Evolutionary conservation across 768 basidiomycete genomes (phyloP).

Genomic region (Russula olivacea): DNA sequence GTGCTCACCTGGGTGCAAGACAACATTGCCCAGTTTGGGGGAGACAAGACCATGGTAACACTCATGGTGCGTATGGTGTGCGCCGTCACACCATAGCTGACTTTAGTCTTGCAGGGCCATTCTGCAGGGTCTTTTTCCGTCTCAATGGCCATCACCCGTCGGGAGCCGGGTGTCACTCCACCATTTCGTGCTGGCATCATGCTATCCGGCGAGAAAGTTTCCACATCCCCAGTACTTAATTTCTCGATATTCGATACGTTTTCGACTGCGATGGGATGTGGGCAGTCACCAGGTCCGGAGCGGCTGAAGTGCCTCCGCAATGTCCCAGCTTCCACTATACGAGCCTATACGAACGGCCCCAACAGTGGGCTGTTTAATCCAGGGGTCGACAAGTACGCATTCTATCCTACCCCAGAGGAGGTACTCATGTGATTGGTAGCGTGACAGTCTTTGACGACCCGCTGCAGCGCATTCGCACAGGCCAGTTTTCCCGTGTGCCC

Average conservation of each 20-base stretch:
- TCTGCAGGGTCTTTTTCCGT: constrained; percentile 7
- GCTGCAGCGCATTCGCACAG: constrained; percentile 8
- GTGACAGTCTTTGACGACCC: constrained; percentile 11
- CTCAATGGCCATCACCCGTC: constrained; percentile 13
- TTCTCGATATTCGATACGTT: constrained; percentile 10
- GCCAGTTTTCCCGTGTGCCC: constrained; percentile 1
- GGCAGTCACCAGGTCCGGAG: constrained; percentile 22
- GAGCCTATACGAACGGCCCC: constrained; percentile 16
- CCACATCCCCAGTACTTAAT: not conserved
- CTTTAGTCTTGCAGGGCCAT: constrained; percentile 4
- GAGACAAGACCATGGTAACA: constrained; percentile 43
- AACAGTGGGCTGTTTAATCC: not conserved
- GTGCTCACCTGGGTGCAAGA: constrained; percentile 52
- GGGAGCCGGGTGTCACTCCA: not conserved
- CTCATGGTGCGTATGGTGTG: constrained; percentile 26
- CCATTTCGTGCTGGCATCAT: constrained; percentile 19
- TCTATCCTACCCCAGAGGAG: not conserved
- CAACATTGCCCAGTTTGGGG: constrained; percentile 56
- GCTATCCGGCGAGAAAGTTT: not conserved
- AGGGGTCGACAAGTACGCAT: constrained; percentile 12
- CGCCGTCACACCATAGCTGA: not conserved
- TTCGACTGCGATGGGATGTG: constrained; percentile 21
- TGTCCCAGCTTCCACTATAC: constrained; percentile 26
- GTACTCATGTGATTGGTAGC: not conserved
- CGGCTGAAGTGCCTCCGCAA: constrained; percentile 28